Evolutionary conservation across 2,329 filamentous ascomycete genomes (phyloP), one percentile per base, ranked within the genome.

Genomic region (Lecanicillium sp.): DNA sequence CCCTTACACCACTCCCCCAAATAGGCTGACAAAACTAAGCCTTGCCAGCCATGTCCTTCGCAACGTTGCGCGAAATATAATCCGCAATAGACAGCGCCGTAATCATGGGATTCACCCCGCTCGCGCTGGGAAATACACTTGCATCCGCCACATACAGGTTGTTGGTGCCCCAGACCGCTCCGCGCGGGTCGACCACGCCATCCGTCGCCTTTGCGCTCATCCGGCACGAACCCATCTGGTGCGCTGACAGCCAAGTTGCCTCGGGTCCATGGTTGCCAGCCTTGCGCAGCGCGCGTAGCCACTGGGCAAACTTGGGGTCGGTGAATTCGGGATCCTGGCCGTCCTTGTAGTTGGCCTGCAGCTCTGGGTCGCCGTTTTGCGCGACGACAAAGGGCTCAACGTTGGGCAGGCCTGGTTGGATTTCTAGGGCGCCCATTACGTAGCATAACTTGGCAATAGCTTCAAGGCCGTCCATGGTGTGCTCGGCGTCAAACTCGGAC

Each of bases 51-150:
- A 60, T 41, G 20, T 75, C 74, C 52, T 57, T 60, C n/a, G 59
- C 65, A 32, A 83, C 55, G 1, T 71, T 68, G 50, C 71, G 64
- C 3, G 75, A 75, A 44, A 85, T 80, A 61, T 73, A 75, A 52
- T 84, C 76, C 35, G 77, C 68, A 50, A 84, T 71, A 1, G 76
- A 75, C 84, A 89, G 86, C 41, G 67, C 71, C 11, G 83, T 87
- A 31, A 88, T 66, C 85, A 90, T 89, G 11, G 85, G 85, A 55
- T 89, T 89, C 20, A 88, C 83, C 2, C 85, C 85, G 54, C 78
- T 85, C 9, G 83, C 83, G 41, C 74, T 81, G 1, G 83, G 85
- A 44, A 89, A 83, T 9, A 86, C 78, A 55, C 80, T 86, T 32
- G 82, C 77, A 57, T 90, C 85, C 9, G 79, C 76, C 14, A 89